Conservation (phyloP, 306 rosid genomes). For the Urtica urens region DNA sequence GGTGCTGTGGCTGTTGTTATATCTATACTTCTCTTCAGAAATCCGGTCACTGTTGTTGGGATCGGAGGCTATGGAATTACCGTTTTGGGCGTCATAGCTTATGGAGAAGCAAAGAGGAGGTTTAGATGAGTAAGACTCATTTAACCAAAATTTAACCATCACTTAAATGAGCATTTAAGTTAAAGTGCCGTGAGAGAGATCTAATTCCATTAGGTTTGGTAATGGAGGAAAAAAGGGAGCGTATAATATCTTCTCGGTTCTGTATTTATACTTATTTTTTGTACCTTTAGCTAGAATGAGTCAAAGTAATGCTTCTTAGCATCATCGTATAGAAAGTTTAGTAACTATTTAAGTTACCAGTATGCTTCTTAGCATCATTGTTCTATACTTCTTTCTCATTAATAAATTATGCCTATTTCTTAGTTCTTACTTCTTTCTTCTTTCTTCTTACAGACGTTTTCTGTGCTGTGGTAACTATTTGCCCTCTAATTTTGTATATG, state of each 20-base stretch:
- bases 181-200: slow-evolving; percentile 11
- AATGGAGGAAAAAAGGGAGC: neutral
- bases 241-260: slow-evolving; percentile 11
- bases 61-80: slow-evolving; percentile 78
- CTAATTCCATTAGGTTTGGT: slow-evolving; percentile 20
- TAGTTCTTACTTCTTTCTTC: no score
- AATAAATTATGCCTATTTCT: neutral
- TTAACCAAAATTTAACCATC: neutral
- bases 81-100: slow-evolving; percentile 67
- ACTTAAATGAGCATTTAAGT: slow-evolving; percentile 14
- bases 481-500: no score
- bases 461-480: no score
- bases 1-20: slow-evolving; percentile 96
- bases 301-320: neutral
- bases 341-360: slow-evolving; percentile 4
- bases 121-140: slow-evolving; percentile 39
- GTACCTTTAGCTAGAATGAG: neutral
- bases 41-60: slow-evolving; percentile 80
- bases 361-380: neutral
- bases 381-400: neutral
- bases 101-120: slow-evolving; percentile 91
- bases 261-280: neutral
- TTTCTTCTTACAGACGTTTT: no score
- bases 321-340: neutral
- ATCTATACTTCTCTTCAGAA: slow-evolving; percentile 88